Evolutionary conservation across 179 eudicot species (phyloP), one percentile per base, ranked within the genome.

Genomic region (Vitellaria paradoxa): DNA sequence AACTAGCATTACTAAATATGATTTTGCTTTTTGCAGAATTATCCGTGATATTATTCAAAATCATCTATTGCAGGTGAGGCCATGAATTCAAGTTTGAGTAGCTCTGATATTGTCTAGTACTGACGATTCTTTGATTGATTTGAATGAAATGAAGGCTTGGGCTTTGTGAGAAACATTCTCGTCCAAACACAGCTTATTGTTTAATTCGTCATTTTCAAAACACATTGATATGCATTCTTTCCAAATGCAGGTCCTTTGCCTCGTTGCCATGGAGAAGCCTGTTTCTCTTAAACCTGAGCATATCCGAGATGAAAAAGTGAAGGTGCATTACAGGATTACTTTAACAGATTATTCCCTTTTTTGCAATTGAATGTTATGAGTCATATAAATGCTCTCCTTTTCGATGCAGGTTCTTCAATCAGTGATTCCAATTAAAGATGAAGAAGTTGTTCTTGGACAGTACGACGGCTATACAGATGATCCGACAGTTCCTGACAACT

Each of bases 241-340:
- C 40, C 30, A 21, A 24, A 26, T 88, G 81, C 89, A 94, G 98
- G 94, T 94, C 84, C 91, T 94, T 75, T 94, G 98, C 82, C 89
- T 94, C 64, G 90, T 93, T 67, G 98, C 97, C 59, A 94, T 94
- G 98, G 98, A 94, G 84, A 94, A 94, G 84, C 98, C 98, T 42
- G 86, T 89, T 71, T 93, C 98, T 62, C 88, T 92, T n/a, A 91
- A 82, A 77, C 98, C 98, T 72, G 98, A 94, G 87, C 91, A 90
- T 82, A 90, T 94, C 72, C 96, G 98, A 57, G 98, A 94, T 82
- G 98, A 92, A 78, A 94, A 94, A 92, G 98, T 94, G 77, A 94
- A 94, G 97, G 98, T 91, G 77, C 64, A 65, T 77, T 15, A 49
- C 14, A 75, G 15, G 10, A 57, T 12, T 68, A 68, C 30, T 68